Conservation (phyloP, 2,329 filamentous ascomycete species). For the Teratosphaeriaceae sp. region DNA sequence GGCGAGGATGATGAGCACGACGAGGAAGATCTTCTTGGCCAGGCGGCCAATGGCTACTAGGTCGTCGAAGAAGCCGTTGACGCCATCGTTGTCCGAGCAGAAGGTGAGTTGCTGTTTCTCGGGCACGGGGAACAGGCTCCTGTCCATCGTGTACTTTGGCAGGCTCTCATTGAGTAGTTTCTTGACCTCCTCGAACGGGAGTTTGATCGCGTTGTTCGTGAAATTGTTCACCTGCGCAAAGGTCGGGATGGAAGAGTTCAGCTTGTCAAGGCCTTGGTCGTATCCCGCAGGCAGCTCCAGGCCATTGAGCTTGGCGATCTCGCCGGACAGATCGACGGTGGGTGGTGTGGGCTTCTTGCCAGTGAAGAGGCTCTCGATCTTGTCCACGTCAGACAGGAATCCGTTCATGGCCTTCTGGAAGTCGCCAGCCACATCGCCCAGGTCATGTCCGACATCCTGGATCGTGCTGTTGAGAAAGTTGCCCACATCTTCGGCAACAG, state of each 20-base stretch:
- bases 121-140: slow-evolving; percentile 72
- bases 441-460: slow-evolving; percentile 49
- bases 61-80: slow-evolving; percentile 75
- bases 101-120: slow-evolving; percentile 77
- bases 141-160: slow-evolving; percentile 69
- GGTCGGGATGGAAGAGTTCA: slow-evolving; percentile 74
- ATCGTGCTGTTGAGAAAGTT: slow-evolving; percentile 56
- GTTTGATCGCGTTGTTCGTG: slow-evolving; percentile 64
- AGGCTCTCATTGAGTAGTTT: slow-evolving; percentile 64
- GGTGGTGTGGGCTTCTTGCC: slow-evolving; percentile 39
- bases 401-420: slow-evolving; percentile 51
- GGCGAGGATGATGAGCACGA: slow-evolving; percentile 65
- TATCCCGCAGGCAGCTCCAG: slow-evolving; percentile 65
- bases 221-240: slow-evolving; percentile 80
- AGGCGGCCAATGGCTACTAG: slow-evolving; percentile 60
- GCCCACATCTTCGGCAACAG: slow-evolving; percentile 54
- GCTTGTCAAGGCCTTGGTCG: slow-evolving; percentile 59
- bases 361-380: slow-evolving; percentile 34
- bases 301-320: slow-evolving; percentile 60
- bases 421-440: slow-evolving; percentile 37
- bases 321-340: slow-evolving; percentile 57
- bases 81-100: slow-evolving; percentile 76
- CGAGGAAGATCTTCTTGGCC: slow-evolving; percentile 69
- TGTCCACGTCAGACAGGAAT: slow-evolving; percentile 46
- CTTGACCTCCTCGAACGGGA: slow-evolving; percentile 78